Conservation (phyloP, 2,329 filamentous ascomycete genomes). For the Paecilomyces formosus region DNA sequence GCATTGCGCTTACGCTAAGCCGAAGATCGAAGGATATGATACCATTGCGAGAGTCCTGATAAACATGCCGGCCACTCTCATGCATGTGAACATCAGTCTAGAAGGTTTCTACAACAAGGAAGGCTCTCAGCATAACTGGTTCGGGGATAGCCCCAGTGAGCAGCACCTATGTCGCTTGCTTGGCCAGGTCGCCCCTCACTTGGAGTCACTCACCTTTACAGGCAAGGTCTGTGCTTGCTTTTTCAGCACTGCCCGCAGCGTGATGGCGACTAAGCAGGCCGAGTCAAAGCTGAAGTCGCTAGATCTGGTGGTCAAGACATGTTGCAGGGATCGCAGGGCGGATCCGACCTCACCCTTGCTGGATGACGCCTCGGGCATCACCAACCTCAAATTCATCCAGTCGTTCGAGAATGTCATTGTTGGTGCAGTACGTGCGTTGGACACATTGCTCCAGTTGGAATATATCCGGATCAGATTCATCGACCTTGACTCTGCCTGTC, state of each 20-base stretch:
- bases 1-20: constrained; percentile 55
- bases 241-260: constrained; percentile 52
- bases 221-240: constrained; percentile 64
- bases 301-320: constrained; percentile 67
- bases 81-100: constrained; percentile 59
- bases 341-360: constrained; percentile 36
- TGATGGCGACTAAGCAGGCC: constrained; percentile 42
- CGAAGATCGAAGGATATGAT: constrained; percentile 66
- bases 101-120: constrained; percentile 66
- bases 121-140: constrained; percentile 48
- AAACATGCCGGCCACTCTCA: constrained; percentile 50
- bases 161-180: constrained; percentile 60
- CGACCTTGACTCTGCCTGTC: constrained; percentile 64
- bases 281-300: constrained; percentile 51
- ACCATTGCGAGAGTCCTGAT: constrained; percentile 60
- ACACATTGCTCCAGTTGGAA: constrained; percentile 51
- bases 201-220: constrained; percentile 65
- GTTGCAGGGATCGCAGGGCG: constrained; percentile 46
- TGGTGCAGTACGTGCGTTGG: constrained; percentile 54
- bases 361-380: constrained; percentile 63
- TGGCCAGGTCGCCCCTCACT: constrained; percentile 51
- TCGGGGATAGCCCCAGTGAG: constrained; percentile 38
- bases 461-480: constrained; percentile 67
- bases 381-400: constrained; percentile 63
- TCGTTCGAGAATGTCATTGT: constrained; percentile 64